Percentiles rank a stretch among this genome's conserved stretches.
phyloP scores from a whole-genome alignment of 192 early-diverging fungal genomes.

The Coemansia sp. region DNA sequence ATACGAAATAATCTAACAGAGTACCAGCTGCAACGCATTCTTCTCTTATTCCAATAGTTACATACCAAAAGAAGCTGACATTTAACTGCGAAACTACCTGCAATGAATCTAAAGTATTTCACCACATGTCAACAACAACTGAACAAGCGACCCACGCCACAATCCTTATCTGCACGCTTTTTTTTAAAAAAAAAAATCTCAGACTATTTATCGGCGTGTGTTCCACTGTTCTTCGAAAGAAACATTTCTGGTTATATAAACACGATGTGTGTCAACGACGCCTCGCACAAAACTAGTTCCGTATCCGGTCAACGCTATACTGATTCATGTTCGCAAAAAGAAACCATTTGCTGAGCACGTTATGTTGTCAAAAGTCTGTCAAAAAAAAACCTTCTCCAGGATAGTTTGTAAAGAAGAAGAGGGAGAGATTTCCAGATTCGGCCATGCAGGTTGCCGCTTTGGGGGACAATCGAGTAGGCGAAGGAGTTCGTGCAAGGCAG shows the following conservation, averaged over 20 bases:
- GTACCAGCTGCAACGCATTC: not conserved
- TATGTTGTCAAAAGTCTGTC: too few relatives aligned
- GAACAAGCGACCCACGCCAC: not conserved
- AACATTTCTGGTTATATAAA: not conserved
- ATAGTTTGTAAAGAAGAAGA: not conserved
- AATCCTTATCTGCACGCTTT: not conserved
- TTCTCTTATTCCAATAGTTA: not conserved
- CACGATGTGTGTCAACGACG: not conserved
- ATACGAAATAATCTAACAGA: not conserved
- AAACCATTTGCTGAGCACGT: too few relatives aligned
- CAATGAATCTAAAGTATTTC: not conserved
- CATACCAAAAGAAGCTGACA: not conserved
- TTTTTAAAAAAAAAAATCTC: not conserved
- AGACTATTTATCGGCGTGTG: not conserved
- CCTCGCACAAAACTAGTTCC: not conserved
- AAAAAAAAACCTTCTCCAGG: not conserved
- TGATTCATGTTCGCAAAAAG: not conserved
- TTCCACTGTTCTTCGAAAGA: not conserved
- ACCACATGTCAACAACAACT: not conserved
- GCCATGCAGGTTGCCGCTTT: not conserved
- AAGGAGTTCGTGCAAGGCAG: not conserved
- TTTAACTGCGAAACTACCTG: not conserved
- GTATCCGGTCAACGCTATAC: not conserved
- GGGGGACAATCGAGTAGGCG: not conserved
- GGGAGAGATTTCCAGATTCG: not conserved